Evolutionary conservation across 2,329 filamentous ascomycete species (phyloP), one percentile per base, ranked within the genome.

Genomic region (Botrytis paeoniae): DNA sequence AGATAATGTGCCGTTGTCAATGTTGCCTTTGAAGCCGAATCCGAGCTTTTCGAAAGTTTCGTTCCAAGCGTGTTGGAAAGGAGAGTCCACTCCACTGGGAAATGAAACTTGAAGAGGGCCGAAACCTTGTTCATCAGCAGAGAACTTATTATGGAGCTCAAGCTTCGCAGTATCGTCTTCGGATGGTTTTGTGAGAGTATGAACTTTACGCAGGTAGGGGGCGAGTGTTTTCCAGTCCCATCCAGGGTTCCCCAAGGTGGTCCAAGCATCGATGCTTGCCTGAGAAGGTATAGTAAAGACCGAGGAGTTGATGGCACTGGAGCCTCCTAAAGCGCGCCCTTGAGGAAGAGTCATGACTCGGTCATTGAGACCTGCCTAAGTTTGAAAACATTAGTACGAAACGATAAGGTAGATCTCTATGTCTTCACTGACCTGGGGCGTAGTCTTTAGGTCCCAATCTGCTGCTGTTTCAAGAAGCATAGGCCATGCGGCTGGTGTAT

Each of bases 161-260:
- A 75, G 71, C 61, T 7, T 81, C 81, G 75, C n/a, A n/a, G n/a
- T n/a, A n/a, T n/a, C n/a, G n/a, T n/a, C n/a, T n/a, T n/a, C n/a
- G n/a, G n/a, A n/a, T n/a, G n/a, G n/a, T n/a, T n/a, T n/a, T n/a
- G n/a, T n/a, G n/a, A n/a, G n/a, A n/a, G n/a, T n/a, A n/a, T n/a
- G n/a, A n/a, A n/a, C n/a, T n/a, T 84, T 84, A 18, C 78, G 79
- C 69, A 84, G 80, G 72, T 85, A 85, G 1, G 82, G 83, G 1
- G 80, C 76, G n/a, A 85, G 75, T n/a, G 76, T 76, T 12, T 82
- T 77, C 75, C 80, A 83, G 32, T 78, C 78, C 83, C 83, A 71
- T 69, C 72, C 80, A 79, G 72, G 72, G 37, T 84, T 85, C 0
- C 83, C 83, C 12, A 85, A 62, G n/a, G 2, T n/a, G 9, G n/a